Percentiles rank a stretch among this genome's conserved stretches.
phyloP scores from a whole-genome alignment of 1,139 yeast species.

The Blastobotrys indianensis region DNA sequence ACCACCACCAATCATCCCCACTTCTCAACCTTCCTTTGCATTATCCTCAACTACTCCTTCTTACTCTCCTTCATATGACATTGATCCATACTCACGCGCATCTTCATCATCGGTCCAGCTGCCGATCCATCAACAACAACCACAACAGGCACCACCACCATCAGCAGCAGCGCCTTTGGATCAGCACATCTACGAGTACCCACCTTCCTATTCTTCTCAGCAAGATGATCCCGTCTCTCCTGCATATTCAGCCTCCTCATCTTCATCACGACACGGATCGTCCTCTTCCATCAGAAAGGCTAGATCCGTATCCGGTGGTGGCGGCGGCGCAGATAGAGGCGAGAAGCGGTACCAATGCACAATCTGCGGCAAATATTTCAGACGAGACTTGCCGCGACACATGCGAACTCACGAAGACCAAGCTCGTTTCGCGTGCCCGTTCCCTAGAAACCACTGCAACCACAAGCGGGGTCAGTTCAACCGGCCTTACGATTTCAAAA shows the following conservation, averaged over 20 bases:
- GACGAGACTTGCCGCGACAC: slow-evolving; percentile 61
- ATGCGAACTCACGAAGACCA: slow-evolving; percentile 57
- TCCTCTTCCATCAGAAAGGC: too few species aligned
- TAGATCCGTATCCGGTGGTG: too few species aligned
- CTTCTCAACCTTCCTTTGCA: not conserved
- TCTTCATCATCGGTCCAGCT: not conserved
- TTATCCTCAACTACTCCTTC: not conserved
- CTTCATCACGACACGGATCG: too few species aligned
- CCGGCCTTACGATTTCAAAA: slow-evolving; percentile 64
- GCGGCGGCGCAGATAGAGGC: not conserved
- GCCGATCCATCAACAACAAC: slow-evolving; percentile 3
- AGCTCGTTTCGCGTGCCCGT: slow-evolving; percentile 55
- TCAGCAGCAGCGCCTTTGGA: not conserved
- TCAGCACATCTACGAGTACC: too few species aligned
- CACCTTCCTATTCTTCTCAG: not conserved
- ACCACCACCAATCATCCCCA: not conserved
- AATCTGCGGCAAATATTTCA: slow-evolving; percentile 52
- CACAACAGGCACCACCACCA: slow-evolving; percentile 2
- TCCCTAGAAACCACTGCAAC: slow-evolving; percentile 49
- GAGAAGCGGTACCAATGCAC: slow-evolving; percentile 38
- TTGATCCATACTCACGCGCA: not conserved
- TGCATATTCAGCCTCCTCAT: not conserved
- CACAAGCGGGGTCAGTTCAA: slow-evolving; percentile 62
- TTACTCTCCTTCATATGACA: not conserved
- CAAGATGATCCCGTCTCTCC: not conserved